Evolutionary conservation across 129 eudicot genomes (phyloP).

Genomic region (Calendula officinalis): DNA sequence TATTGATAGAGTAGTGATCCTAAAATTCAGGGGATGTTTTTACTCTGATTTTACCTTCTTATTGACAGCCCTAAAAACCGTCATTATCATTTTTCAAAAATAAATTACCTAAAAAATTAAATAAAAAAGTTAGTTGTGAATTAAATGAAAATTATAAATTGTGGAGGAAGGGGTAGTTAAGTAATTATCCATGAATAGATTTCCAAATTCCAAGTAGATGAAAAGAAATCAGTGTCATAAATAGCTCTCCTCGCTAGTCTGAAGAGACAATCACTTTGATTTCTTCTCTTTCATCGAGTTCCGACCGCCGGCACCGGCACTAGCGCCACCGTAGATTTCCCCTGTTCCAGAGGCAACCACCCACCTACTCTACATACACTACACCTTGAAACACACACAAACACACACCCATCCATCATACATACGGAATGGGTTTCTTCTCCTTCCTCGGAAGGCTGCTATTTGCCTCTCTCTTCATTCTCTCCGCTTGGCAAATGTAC

Average conservation of each 20-base stretch:
- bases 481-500: slow-evolving; percentile 71
- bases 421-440: slow-evolving; percentile 47
- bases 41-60: no score
- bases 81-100: no score
- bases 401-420: neutral
- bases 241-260: neutral
- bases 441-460: slow-evolving; percentile 64
- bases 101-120: no score
- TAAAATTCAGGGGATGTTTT: no score
- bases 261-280: neutral
- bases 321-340: neutral
- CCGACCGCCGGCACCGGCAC: slow-evolving; percentile 11
- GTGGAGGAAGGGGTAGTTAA: neutral
- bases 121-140: no score
- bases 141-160: no score
- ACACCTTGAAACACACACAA: neutral
- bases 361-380: neutral
- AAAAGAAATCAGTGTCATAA: slow-evolving; percentile 1
- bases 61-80: no score
- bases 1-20: no score
- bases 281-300: slow-evolving; percentile 13
- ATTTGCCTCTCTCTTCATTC: slow-evolving; percentile 69
- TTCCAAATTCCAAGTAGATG: slow-evolving; percentile 4
- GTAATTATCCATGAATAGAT: neutral
- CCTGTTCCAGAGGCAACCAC: neutral